phyloP scores from a whole-genome alignment of 1,139 yeast species.

The Taphrina wiesneri region DNA sequence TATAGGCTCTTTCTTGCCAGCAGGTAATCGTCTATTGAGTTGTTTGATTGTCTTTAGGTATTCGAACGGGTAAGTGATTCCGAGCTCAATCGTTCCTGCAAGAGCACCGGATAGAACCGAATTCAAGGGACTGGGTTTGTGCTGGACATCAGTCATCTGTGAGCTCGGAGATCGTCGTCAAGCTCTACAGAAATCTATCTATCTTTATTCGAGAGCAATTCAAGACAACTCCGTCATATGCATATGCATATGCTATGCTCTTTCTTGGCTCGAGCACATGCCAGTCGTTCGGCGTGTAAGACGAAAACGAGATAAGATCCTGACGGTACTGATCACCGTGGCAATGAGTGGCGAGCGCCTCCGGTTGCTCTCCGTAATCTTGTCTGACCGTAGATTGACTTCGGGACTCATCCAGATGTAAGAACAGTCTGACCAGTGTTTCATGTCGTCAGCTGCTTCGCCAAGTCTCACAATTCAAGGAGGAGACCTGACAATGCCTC shows the following conservation, averaged over 20 bases:
- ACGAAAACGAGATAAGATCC: background rate
- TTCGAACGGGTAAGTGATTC: slow-evolving; percentile 88
- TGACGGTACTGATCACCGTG: background rate
- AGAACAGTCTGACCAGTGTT: too few species aligned
- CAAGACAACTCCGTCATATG: background rate
- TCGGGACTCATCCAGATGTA: too few species aligned
- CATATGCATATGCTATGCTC: background rate
- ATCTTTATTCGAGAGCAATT: too few species aligned
- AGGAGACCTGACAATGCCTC: background rate
- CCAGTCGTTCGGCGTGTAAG: background rate
- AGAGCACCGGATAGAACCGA: slow-evolving; percentile 71
- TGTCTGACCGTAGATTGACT: background rate
- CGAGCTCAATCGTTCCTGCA: slow-evolving; percentile 85
- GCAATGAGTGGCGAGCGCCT: slow-evolving; percentile 5
- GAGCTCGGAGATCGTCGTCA: too few species aligned
- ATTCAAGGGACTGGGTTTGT: slow-evolving; percentile 25
- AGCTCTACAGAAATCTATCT: too few species aligned
- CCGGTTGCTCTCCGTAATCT: background rate
- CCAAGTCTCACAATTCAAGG: background rate
- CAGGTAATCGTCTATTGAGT: slow-evolving; percentile 52
- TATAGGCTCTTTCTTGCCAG: slow-evolving; percentile 30
- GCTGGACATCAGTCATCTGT: slow-evolving; percentile 28
- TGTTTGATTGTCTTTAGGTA: slow-evolving; percentile 94
- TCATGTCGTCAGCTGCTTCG: too few species aligned
- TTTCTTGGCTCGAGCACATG: background rate